Conservation (phyloP, 1,139 yeast species). For the Zygotorulaspora mrakii region DNA sequence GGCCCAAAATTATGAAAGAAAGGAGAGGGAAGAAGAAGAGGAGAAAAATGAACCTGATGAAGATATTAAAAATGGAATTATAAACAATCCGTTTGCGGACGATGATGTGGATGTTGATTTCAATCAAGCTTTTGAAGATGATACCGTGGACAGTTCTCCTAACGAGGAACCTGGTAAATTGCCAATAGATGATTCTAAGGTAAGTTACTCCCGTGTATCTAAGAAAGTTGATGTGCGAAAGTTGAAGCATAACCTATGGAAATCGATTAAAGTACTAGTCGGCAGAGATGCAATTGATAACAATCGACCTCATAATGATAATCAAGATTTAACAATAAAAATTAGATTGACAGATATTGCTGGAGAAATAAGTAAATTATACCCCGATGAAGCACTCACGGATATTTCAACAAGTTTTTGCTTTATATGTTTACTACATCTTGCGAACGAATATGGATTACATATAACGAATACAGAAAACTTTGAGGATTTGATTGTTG, state of each 20-base stretch:
- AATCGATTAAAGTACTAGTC: slow-evolving; percentile 39
- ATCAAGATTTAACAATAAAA: slow-evolving; percentile 14
- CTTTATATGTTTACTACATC: slow-evolving; percentile 77
- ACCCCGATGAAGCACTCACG: slow-evolving; percentile 48
- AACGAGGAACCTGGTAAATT: slow-evolving; percentile 44
- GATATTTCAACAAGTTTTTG: slow-evolving; percentile 86
- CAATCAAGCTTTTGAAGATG: slow-evolving; percentile 42
- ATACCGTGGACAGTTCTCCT: slow-evolving; percentile 14
- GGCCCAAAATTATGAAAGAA: slow-evolving; percentile 60
- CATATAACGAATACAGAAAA: slow-evolving; percentile 53
- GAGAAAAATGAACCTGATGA: slow-evolving; percentile 35
- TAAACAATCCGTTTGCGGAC: slow-evolving; percentile 32
- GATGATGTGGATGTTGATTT: slow-evolving; percentile 42
- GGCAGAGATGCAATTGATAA: too few species aligned
- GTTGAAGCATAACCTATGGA: slow-evolving; percentile 83
- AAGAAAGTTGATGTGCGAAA: slow-evolving; percentile 79
- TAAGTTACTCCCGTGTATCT: slow-evolving; percentile 74
- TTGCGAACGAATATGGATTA: slow-evolving; percentile 86
- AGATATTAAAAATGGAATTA: slow-evolving; percentile 28
- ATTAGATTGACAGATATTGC: slow-evolving; percentile 41
- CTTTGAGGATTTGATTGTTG: slow-evolving; percentile 49
- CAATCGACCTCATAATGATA: too few species aligned
- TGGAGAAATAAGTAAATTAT: slow-evolving; percentile 50
- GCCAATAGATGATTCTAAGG: slow-evolving; percentile 46
- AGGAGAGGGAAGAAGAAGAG: slow-evolving; percentile 39